phyloP scores from a whole-genome alignment of 148 eudicot species.

The Arbutus unedo region DNA sequence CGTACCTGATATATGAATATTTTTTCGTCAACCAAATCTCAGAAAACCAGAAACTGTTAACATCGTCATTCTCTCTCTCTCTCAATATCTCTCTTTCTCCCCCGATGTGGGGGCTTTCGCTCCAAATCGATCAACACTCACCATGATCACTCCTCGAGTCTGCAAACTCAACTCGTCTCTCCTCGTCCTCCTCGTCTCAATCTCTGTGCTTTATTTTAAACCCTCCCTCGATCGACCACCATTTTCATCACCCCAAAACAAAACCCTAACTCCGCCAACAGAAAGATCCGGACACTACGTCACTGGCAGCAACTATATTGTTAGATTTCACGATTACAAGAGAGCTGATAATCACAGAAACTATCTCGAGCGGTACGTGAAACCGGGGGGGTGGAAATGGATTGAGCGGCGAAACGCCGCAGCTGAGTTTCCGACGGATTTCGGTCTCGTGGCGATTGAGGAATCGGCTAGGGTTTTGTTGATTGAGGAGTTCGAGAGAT shows the following conservation, averaged over 20 bases:
- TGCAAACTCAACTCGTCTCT: conserved; percentile 27
- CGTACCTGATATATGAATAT: neutral
- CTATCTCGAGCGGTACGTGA: conserved; percentile 43
- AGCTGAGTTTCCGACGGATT: conserved; percentile 72
- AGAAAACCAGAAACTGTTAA: neutral
- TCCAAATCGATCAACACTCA: conserved; percentile 13
- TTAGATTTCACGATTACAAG: conserved; percentile 62
- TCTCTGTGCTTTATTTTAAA: conserved; percentile 23
- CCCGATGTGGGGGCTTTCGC: neutral
- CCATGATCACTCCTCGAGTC: conserved; percentile 39
- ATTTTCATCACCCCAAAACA: conserved; percentile 11
- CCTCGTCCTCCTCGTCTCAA: conserved; percentile 32
- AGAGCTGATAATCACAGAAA: conserved; percentile 38
- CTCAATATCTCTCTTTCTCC: neutral
- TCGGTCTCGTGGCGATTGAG: conserved; percentile 60
- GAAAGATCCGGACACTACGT: neutral
- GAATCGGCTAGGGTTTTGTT: conserved; percentile 27
- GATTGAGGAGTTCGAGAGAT: conserved; percentile 46
- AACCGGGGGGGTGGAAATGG: conserved; percentile 67
- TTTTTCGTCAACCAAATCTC: neutral
- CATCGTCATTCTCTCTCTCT: neutral
- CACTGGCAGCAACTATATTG: conserved; percentile 46
- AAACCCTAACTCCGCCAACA: conserved; percentile 37
- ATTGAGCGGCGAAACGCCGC: conserved; percentile 74
- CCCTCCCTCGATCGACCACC: neutral